Base-by-base conservation (phyloP, 2,329 filamentous ascomycete genomes). In the Penicillium italicum region DNA sequence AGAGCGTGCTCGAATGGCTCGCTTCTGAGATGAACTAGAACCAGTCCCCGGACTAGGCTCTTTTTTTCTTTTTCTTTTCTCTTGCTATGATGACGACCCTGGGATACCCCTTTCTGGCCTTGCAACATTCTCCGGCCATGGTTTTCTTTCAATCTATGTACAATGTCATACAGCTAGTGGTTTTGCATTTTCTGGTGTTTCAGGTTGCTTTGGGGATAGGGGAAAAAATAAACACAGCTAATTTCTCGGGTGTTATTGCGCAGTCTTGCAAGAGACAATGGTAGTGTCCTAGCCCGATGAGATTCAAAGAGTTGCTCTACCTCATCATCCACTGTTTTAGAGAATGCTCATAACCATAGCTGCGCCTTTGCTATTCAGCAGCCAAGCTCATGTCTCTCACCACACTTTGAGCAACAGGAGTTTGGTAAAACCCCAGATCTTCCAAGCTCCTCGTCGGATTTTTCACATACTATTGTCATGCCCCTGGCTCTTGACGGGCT, bases 1-100 rank as follows among this genome's bases (percentile, higher is more conserved):
- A 99, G 77, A 95, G 90, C 38, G 82, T 97, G 7, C 77, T 95
- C 52, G 93, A 97, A 74, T 99, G 93, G 91, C 74, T 94, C 28
- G 79, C 80, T 11, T 59, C 63, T 30, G 66, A 66, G 31, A 60
- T 62, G 55, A 55, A 63, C 11, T 51, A 55, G 33, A 45, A 18
- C 42, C 24, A 20, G 8, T 11, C 14, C 18, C 30, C 12, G 5
- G 33, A 20, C 16, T 12, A 4, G 20, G 11, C 24, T 36, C 11
- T 49, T 38, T 9, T 28, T 20, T 18, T 20, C 8, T 22, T 11
- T 22, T 44, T 7, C 16, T 40, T 33, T 24, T 37, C 22, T 37
- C 33, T 43, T 50, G 47, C 41, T 31, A 55, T 55, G 52, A 51
- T 55, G 47, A 55, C 44, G 53, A 43, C 44, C 50, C 47, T 50